Evolutionary conservation across 768 basidiomycete species (phyloP), one percentile per base, ranked within the genome.

Genomic region (Clitopilus passeckerianus): DNA sequence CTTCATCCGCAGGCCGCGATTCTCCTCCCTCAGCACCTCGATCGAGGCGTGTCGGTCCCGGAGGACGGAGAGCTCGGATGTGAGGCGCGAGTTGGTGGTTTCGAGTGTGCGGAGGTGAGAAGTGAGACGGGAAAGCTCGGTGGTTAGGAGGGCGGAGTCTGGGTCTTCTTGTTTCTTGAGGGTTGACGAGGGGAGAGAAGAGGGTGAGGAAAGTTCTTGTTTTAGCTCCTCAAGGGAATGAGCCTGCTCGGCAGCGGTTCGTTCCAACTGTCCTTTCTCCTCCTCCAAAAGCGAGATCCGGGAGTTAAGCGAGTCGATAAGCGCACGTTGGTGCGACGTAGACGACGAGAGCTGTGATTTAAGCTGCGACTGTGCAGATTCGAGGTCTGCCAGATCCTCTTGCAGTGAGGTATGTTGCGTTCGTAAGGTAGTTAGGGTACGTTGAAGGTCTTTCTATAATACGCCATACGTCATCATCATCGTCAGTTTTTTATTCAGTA

Each of bases 11-110:
- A 93, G 69, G 0, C 78, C 77, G 5, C 84, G 77, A 61, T 91
- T 91, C 71, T 93, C 88, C 67, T 93, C 91, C 33, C 81, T 76
- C 34, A 93, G 67, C 1, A 93, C 85, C 60, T 90, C 89, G 2
- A 89, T 72, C 62, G 82, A 86, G 6, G 77, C 71, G n/a, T 85
- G 75, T 0, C 81, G 75, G 60, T 84, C 84, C 34, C 82, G 77
- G 15, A 90, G 75, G 10, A 75, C 63, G 6, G 69, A 69, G 15
- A 91, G 64, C 64, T 93, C 89, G 0, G 77, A 66, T 2, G 68
- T 77, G 57, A 90, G 70, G 60, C 77, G 81, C 1, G 79, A 71
- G 61, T 91, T 91, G 2, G 76, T 75, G 6, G 74, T 66, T 67
- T 93, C 89, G 0, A 92, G 73, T 0, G 74, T 76, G 0, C 83